A percentile compares a stretch with the other conserved stretches of the same genome.
Evolutionary conservation across 2,329 filamentous ascomycete genomes (phyloP).

Genomic region (Aspergillus phoenicis): DNA sequence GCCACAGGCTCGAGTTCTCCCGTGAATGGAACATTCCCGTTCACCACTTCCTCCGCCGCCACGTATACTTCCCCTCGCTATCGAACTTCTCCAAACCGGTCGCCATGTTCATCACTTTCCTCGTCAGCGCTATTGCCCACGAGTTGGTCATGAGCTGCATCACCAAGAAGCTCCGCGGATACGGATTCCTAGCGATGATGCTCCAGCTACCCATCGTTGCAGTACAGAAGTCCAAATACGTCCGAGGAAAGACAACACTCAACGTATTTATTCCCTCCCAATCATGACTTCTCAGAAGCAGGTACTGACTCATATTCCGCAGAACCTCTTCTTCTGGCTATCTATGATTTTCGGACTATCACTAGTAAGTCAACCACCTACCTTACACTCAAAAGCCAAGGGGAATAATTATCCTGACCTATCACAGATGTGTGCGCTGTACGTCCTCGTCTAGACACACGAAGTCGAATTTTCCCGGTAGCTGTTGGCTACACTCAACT

Average conservation of each 20-base stretch:
- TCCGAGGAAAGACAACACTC: constrained; percentile 72
- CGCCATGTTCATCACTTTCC: constrained; percentile 87
- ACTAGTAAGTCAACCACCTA: constrained; percentile 61
- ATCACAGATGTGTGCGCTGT: constrained; percentile 60
- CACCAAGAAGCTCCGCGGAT: constrained; percentile 92
- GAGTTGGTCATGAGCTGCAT: constrained; percentile 98
- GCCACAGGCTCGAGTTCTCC: constrained; percentile 79
- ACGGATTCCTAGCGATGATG: constrained; percentile 95
- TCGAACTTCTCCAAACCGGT: constrained; percentile 73
- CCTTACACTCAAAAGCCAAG: background rate
- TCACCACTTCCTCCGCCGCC: constrained; percentile 89
- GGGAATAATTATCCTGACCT: constrained; percentile 1
- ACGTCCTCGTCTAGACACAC: constrained; percentile 55
- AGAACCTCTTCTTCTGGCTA: constrained; percentile 85
- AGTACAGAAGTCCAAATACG: constrained; percentile 77
- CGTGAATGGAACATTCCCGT: constrained; percentile 98
- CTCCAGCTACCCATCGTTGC: constrained; percentile 93
- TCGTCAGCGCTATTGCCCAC: constrained; percentile 85
- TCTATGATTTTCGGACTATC: constrained; percentile 87
- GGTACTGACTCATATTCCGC: constrained; percentile 1
- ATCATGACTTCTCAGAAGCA: background rate
- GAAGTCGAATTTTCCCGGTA: background rate
- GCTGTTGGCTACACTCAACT: too few relatives aligned
- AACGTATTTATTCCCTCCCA: constrained; percentile 56
- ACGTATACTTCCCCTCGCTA: constrained; percentile 85